Conservation (phyloP, 805 yeast species). For the Blastobotrys parvus region DNA sequence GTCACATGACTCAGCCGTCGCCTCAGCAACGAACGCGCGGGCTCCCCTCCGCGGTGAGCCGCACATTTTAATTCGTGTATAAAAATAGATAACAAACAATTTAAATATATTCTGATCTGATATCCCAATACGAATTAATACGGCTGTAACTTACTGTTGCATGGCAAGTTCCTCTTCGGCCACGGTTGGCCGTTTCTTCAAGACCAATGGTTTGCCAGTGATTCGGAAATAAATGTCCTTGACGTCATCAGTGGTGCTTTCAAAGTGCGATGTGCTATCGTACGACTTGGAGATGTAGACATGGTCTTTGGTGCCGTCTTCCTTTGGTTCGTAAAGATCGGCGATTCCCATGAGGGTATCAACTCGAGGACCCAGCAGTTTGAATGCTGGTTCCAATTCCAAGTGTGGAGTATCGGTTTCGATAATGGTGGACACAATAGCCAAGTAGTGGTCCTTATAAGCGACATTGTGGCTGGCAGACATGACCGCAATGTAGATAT, state of each 20-base stretch:
- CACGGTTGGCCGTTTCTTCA: constrained; percentile 63
- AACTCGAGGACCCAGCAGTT: constrained; percentile 65
- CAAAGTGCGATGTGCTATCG: constrained; percentile 94
- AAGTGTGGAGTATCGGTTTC: constrained; percentile 90
- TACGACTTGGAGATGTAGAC: constrained; percentile 81
- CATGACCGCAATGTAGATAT: constrained; percentile 86
- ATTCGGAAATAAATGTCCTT: constrained; percentile 88
- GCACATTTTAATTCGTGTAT: not conserved
- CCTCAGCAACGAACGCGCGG: no score
- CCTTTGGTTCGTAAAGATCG: constrained; percentile 78
- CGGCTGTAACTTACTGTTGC: no score
- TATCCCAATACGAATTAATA: no score
- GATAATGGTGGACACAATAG: constrained; percentile 87
- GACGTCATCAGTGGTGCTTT: constrained; percentile 92
- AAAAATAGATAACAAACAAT: no score
- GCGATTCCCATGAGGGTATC: constrained; percentile 93
- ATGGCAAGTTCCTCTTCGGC: constrained; percentile 53
- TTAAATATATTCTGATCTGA: not conserved
- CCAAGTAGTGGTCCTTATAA: constrained; percentile 81
- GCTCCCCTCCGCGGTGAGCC: not conserved
- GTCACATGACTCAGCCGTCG: no score
- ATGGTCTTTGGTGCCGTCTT: constrained; percentile 72
- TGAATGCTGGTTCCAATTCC: constrained; percentile 91
- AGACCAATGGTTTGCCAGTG: constrained; percentile 83
- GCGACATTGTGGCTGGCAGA: constrained; percentile 86